phyloP scores from a whole-genome alignment of 1,284 basidiomycete species.

The Somion occarium region DNA sequence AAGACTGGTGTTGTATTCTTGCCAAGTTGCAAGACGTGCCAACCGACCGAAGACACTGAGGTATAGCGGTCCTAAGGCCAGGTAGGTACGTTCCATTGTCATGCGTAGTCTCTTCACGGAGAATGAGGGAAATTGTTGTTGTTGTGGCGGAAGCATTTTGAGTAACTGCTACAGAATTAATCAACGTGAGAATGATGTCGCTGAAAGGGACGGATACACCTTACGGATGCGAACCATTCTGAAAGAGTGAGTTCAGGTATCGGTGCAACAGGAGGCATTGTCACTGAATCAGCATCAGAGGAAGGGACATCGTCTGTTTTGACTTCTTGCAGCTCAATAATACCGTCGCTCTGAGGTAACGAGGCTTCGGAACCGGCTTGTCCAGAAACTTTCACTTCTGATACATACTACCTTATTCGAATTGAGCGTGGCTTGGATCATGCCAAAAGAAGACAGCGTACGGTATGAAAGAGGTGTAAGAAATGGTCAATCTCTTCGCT shows the following conservation, averaged over 20 bases:
- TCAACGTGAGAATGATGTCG: too few species aligned
- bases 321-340: too few species aligned
- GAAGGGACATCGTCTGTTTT: too few species aligned
- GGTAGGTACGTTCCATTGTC: constrained; percentile 49
- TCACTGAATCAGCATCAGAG: too few species aligned
- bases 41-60: constrained; percentile 37
- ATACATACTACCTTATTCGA: constrained; percentile 44
- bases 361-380: too few species aligned
- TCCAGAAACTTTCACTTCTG: constrained; percentile 40
- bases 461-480: constrained; percentile 50
- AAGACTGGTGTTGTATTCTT: constrained; percentile 41
- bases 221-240: constrained; percentile 11
- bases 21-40: constrained; percentile 49
- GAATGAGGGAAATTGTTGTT: constrained; percentile 38
- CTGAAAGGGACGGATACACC: background rate
- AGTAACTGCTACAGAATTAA: constrained; percentile 23
- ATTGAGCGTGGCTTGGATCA: background rate
- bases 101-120: constrained; percentile 48
- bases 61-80: constrained; percentile 49
- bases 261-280: too few species aligned
- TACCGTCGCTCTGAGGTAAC: too few species aligned
- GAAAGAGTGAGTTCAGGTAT: constrained; percentile 5
- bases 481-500: constrained; percentile 60
- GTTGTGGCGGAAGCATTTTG: constrained; percentile 39
- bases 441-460: constrained; percentile 28